Evolutionary conservation across 1,284 basidiomycete genomes (phyloP).

Genomic region (Naganishia sp.): DNA sequence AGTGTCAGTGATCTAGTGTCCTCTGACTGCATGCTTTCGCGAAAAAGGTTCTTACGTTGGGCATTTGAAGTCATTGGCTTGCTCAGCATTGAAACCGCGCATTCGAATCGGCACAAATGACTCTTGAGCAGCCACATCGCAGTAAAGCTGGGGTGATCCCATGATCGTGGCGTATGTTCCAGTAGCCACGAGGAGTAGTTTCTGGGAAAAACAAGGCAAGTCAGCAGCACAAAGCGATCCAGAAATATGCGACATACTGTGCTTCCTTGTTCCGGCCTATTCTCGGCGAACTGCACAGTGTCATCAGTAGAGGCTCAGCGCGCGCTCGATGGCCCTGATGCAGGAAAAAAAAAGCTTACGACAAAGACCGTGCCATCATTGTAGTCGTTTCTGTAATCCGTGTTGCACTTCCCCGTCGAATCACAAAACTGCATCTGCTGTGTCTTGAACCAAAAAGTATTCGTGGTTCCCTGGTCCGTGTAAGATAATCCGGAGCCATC

Average conservation of each 20-base stretch:
- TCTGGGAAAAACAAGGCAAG: background rate
- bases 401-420: background rate
- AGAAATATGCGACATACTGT: background rate
- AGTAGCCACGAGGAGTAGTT: constrained; percentile 8
- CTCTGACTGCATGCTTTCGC: background rate
- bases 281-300: constrained; percentile 8
- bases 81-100: background rate
- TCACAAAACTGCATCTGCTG: constrained; percentile 22
- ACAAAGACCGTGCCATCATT: constrained; percentile 17
- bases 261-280: constrained; percentile 11
- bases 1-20: background rate
- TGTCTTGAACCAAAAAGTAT: constrained; percentile 9
- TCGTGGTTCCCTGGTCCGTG: background rate
- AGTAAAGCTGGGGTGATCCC: constrained; percentile 10
- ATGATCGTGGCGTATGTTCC: constrained; percentile 2
- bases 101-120: constrained; percentile 12
- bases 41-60: background rate
- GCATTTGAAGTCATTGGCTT: background rate
- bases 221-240: background rate
- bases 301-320: no score
- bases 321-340: background rate
- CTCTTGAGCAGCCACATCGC: constrained; percentile 11
- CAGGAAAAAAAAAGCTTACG: background rate
- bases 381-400: constrained; percentile 13
- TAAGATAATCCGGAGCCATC: constrained; percentile 13